Percentiles rank a stretch among this genome's conserved stretches.
phyloP scores from a whole-genome alignment of 495 filamentous ascomycete genomes.

The Penicillium soppii region DNA sequence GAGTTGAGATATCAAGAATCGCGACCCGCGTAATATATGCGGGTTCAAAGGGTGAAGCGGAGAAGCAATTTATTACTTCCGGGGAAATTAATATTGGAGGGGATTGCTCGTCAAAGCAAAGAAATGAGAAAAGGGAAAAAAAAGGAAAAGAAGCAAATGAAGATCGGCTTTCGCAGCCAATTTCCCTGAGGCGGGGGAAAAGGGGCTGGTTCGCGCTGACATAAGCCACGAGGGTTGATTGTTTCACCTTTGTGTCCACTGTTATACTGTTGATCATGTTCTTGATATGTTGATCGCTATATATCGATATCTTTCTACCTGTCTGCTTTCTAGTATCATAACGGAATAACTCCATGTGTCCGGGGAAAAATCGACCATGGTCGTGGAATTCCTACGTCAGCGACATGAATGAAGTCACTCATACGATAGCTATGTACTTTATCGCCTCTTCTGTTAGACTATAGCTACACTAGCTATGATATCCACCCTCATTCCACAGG shows the following conservation, averaged over 20 bases:
- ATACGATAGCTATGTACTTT: too few relatives aligned
- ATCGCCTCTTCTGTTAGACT: too few relatives aligned
- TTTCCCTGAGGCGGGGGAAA: conserved; percentile 36
- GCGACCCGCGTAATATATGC: not conserved
- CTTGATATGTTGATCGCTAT: too few relatives aligned
- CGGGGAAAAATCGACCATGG: too few relatives aligned
- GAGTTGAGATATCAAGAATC: conserved; percentile 5
- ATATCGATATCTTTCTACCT: too few relatives aligned
- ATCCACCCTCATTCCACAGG: not conserved
- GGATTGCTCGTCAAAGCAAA: conserved; percentile 6
- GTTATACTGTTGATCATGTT: not conserved
- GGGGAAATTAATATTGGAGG: not conserved
- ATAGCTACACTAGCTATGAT: not conserved
- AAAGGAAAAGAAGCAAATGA: conserved; percentile 4
- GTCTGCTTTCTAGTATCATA: too few relatives aligned
- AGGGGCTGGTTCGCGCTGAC: conserved; percentile 38
- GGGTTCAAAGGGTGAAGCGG: not conserved
- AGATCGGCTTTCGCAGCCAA: conserved; percentile 6
- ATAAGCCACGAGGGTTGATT: conserved; percentile 26
- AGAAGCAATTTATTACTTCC: not conserved
- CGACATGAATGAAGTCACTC: too few relatives aligned
- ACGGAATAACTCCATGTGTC: too few relatives aligned
- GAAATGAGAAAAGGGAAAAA: not conserved
- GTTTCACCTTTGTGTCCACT: not conserved
- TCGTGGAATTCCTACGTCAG: too few relatives aligned